These are phyloP conservation scores for Neckera pumila DNA, from an alignment of 225 moss, liverwort and hornwort species.

Conservation along the genomic window DNA sequence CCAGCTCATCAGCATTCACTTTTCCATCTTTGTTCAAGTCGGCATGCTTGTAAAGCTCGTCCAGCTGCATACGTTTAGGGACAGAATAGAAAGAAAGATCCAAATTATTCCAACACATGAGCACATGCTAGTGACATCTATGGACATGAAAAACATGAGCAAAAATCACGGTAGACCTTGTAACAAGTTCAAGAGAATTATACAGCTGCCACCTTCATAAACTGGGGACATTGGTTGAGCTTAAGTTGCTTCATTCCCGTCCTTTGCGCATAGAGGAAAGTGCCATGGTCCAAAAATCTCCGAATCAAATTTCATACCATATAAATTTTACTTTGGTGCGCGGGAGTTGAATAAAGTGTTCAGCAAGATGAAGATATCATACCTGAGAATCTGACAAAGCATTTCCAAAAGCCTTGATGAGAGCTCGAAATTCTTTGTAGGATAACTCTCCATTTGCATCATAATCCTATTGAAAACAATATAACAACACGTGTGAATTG, in stretches of 20 bases:
- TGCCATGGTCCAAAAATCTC: not conserved
- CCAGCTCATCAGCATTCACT: slow-evolving; percentile 85
- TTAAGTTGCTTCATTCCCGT: not conserved
- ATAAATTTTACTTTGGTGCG: not conserved
- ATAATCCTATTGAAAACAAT: slow-evolving; percentile 49
- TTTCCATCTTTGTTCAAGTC: slow-evolving; percentile 72
- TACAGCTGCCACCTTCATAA: not conserved
- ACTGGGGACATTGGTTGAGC: not conserved
- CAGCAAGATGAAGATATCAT: not conserved
- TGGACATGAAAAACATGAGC: not conserved
- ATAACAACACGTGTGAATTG: not conserved
- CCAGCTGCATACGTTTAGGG: slow-evolving; percentile 43
- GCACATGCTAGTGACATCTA: not conserved
- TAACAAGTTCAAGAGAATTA: not conserved
- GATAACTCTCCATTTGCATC: slow-evolving; percentile 75
- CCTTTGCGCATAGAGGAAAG: not conserved
- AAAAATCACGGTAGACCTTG: not conserved
- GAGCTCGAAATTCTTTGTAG: slow-evolving; percentile 50
- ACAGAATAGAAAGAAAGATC: not conserved
- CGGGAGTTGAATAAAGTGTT: not conserved
- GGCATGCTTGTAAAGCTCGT: slow-evolving; percentile 48
- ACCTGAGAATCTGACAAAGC: slow-evolving; percentile 60
- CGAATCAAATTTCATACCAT: not conserved
- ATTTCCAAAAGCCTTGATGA: slow-evolving; percentile 92
- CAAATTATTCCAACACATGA: not conserved